A percentile compares a stretch with the other conserved stretches of the same genome.
phyloP scores from a whole-genome alignment of 2,329 filamentous ascomycete genomes.

The Davidsoniella virescens region DNA sequence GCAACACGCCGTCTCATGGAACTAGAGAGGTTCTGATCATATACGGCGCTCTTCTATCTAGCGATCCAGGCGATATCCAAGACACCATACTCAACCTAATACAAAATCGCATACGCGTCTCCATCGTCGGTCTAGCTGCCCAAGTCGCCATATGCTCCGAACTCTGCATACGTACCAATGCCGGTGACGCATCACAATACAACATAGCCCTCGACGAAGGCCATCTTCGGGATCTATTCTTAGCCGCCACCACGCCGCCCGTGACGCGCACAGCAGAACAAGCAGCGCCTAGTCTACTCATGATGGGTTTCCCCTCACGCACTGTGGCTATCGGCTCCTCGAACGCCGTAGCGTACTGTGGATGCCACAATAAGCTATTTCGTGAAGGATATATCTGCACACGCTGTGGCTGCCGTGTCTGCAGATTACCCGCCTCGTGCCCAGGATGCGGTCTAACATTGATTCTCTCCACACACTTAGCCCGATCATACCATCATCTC shows the following conservation, averaged over 20 bases:
- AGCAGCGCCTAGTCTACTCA: conserved; percentile 52
- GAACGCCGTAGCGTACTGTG: conserved; percentile 58
- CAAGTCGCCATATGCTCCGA: conserved; percentile 87
- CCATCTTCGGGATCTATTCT: conserved; percentile 77
- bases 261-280: conserved; percentile 52
- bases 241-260: conserved; percentile 77
- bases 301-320: conserved; percentile 95
- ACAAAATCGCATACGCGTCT: conserved; percentile 68
- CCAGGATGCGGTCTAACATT: conserved; percentile 82
- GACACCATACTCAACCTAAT: conserved; percentile 69
- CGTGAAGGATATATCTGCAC: conserved; percentile 84
- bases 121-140: conserved; percentile 77
- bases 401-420: conserved; percentile 76
- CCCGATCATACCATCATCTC: conserved; percentile 82
- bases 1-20: conserved; percentile 81
- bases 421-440: conserved; percentile 76
- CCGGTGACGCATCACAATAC: conserved; percentile 60
- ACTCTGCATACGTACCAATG: conserved; percentile 75
- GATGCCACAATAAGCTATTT: conserved; percentile 71
- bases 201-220: conserved; percentile 60
- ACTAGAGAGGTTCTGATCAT: conserved; percentile 86
- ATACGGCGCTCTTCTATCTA: conserved; percentile 77
- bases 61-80: conserved; percentile 90
- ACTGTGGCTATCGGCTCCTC: conserved; percentile 48
- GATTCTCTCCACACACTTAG: conserved; percentile 84